A percentile compares a stretch with the other conserved stretches of the same genome.
These are phyloP conservation scores for Saccharum spontaneum DNA, from an alignment of 176 grass and related monocot species.

Conservation along the genomic window DNA sequence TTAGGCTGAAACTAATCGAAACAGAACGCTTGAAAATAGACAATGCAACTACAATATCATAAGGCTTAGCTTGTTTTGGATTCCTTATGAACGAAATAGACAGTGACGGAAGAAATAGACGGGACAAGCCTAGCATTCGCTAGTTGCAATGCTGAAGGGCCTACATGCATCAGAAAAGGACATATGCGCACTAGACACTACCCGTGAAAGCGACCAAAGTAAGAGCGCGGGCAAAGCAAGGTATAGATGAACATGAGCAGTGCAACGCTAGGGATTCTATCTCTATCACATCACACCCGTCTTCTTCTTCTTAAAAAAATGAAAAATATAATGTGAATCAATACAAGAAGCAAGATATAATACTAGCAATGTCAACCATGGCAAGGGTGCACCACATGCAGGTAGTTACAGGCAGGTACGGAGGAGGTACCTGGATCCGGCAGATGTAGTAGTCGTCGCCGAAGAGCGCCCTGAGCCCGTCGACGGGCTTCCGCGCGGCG, in stretches of 20 bases:
- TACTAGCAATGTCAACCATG: too few relatives aligned
- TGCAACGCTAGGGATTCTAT: not conserved
- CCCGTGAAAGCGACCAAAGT: not conserved
- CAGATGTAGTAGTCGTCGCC: conserved; percentile 70
- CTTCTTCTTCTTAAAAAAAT: too few relatives aligned
- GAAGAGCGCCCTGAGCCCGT: conserved; percentile 41
- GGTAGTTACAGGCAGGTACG: too few relatives aligned
- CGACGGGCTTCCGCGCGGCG: conserved; percentile 37
- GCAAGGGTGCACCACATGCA: too few relatives aligned
- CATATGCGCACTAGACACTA: not conserved
- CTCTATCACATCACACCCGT: too few relatives aligned
- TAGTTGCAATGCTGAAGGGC: not conserved
- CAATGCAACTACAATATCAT: not conserved
- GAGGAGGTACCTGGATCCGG: conserved; percentile 38
- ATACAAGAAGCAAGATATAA: too few relatives aligned
- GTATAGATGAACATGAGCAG: not conserved
- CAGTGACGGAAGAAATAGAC: not conserved
- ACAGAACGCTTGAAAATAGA: not conserved
- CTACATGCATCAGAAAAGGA: not conserved
- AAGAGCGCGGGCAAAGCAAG: not conserved
- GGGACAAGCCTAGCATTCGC: not conserved
- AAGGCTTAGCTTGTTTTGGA: not conserved
- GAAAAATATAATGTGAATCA: too few relatives aligned
- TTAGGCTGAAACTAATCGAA: not conserved
- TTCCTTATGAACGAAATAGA: not conserved